These are phyloP conservation scores for Russula griseocarnosa DNA, from an alignment of 768 basidiomycete genomes.

Conservation along the genomic window DNA sequence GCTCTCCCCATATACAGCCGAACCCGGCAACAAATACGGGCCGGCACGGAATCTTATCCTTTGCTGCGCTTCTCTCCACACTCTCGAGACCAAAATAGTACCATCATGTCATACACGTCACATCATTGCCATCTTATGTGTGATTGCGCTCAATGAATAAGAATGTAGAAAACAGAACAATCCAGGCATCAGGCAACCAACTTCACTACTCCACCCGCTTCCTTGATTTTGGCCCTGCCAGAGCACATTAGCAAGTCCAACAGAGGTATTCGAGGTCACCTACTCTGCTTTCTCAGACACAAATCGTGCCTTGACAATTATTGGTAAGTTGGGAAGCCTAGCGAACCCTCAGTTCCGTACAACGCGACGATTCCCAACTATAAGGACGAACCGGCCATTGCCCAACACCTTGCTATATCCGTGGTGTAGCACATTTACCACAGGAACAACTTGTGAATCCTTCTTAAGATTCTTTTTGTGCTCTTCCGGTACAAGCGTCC, in stretches of 20 bases:
- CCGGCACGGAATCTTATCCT: not conserved
- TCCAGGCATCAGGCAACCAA: conserved; percentile 67
- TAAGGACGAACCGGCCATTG: conserved; percentile 71
- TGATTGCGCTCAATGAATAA: conserved; percentile 25
- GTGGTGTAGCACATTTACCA: conserved; percentile 80
- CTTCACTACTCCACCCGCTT: conserved; percentile 90
- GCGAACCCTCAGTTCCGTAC: not conserved
- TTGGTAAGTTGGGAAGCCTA: conserved; percentile 80
- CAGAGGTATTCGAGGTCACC: conserved; percentile 34
- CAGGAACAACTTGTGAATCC: conserved; percentile 81
- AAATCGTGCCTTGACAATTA: conserved; percentile 97
- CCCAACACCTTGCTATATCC: conserved; percentile 95
- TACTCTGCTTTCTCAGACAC: conserved; percentile 86
- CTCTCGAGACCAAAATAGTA: conserved; percentile 27
- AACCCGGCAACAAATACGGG: not conserved
- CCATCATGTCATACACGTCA: conserved; percentile 24
- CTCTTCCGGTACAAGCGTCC: conserved; percentile 82
- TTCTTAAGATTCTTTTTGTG: conserved; percentile 76
- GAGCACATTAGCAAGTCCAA: not conserved
- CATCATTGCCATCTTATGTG: conserved; percentile 31
- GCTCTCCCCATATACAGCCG: not conserved
- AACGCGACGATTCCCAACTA: not conserved
- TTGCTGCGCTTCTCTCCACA: too few relatives aligned
- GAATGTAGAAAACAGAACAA: conserved; percentile 31
- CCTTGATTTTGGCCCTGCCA: conserved; percentile 76